A percentile compares a stretch with the other conserved stretches of the same genome.
These are phyloP conservation scores for Ustilaginoidea virens DNA, from an alignment of 2,329 filamentous ascomycete species.

Conservation along the genomic window DNA sequence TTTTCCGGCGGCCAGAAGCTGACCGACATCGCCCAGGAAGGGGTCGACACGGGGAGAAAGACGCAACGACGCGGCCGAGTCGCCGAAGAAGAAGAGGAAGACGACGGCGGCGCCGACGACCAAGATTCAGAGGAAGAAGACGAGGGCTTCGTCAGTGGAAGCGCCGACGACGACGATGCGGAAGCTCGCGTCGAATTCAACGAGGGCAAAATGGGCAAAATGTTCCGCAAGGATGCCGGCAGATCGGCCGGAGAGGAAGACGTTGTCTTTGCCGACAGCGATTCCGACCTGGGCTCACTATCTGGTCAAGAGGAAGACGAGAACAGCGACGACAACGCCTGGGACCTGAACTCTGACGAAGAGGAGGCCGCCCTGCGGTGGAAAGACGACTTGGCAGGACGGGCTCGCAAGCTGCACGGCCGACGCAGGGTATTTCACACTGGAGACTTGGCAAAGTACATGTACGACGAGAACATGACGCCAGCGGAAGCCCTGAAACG, in stretches of 20 bases:
- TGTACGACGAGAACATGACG: slow-evolving; percentile 73
- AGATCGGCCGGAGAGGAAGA: slow-evolving; percentile 48
- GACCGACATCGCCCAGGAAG: slow-evolving; percentile 33
- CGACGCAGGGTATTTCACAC: slow-evolving; percentile 60
- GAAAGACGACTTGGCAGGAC: slow-evolving; percentile 76
- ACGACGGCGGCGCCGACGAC: slow-evolving; percentile 28
- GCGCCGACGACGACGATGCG: slow-evolving; percentile 32
- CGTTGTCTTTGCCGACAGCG: slow-evolving; percentile 84
- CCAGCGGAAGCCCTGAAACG: slow-evolving; percentile 59
- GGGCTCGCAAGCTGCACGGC: slow-evolving; percentile 55
- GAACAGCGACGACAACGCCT: slow-evolving; percentile 29
- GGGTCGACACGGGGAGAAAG: slow-evolving; percentile 47
- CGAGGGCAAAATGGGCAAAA: slow-evolving; percentile 42
- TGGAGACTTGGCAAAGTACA: slow-evolving; percentile 67
- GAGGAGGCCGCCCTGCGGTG: slow-evolving; percentile 63
- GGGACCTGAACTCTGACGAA: slow-evolving; percentile 44
- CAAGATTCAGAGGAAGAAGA: slow-evolving; percentile 11
- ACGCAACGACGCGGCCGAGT: slow-evolving; percentile 41
- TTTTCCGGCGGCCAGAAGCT: slow-evolving; percentile 67
- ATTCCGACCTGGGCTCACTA: slow-evolving; percentile 86
- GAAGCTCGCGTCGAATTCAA: slow-evolving; percentile 42
- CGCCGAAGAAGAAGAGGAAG: slow-evolving; percentile 43
- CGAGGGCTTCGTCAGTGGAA: slow-evolving; percentile 38
- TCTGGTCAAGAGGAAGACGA: slow-evolving; percentile 38
- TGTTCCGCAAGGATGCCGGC: slow-evolving; percentile 39